phyloP scores from a whole-genome alignment of 2,329 filamentous ascomycete genomes.

The Sarocladium brachiariae region DNA sequence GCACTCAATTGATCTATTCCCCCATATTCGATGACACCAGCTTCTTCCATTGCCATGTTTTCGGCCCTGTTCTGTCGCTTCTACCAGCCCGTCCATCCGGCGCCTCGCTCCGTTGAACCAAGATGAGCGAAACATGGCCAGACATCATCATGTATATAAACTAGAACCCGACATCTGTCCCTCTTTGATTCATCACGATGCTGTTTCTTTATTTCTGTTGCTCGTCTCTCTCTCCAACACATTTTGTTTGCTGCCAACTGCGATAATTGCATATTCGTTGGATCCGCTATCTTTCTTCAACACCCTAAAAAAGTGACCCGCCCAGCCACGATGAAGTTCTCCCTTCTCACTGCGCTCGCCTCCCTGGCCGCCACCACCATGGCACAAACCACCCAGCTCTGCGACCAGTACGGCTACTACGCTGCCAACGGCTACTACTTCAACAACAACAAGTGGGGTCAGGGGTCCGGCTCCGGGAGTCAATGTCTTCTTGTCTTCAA shows the following conservation, averaged over 20 bases:
- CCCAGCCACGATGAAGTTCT: constrained; percentile 14
- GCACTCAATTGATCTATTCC: too few species aligned
- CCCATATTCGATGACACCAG: background rate
- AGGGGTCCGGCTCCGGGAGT: constrained; percentile 23
- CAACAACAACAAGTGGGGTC: constrained; percentile 36
- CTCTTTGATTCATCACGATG: too few species aligned
- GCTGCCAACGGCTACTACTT: constrained; percentile 17
- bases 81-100: constrained; percentile 2
- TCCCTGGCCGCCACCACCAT: constrained; percentile 12
- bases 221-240: too few species aligned
- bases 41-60: background rate
- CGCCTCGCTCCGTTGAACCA: constrained; percentile 1
- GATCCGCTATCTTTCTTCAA: background rate
- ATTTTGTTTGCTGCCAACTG: background rate
- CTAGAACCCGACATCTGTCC: too few species aligned
- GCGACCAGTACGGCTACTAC: constrained; percentile 19
- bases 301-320: background rate
- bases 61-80: background rate
- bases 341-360: constrained; percentile 13
- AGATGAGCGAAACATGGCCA: background rate
- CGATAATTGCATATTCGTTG: constrained; percentile 1
- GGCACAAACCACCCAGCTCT: constrained; percentile 15
- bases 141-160: background rate
- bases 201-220: too few species aligned
- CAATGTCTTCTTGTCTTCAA: constrained; percentile 35